These are phyloP conservation scores for Corchorus capsularis DNA, from an alignment of 345 rosid genomes.

Conservation along the genomic window DNA sequence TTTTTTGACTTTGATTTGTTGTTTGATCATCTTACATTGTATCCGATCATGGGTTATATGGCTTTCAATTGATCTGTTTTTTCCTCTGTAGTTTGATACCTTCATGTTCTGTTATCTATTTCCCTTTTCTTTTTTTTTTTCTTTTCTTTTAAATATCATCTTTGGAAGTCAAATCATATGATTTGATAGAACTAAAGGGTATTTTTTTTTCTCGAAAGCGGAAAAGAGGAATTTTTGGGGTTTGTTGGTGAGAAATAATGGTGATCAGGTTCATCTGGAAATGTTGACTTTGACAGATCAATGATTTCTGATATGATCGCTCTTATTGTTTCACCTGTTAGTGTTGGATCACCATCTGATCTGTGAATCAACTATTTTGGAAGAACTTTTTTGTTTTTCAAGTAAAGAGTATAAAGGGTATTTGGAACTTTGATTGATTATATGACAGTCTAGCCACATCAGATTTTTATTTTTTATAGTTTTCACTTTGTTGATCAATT, in stretches of 20 bases:
- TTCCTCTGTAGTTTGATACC: not conserved
- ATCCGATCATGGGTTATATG: constrained; percentile 6
- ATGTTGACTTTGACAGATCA: not conserved
- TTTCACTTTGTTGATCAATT: not conserved
- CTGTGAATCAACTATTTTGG: not conserved
- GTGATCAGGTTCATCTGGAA: constrained; percentile 9
- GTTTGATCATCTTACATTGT: not conserved
- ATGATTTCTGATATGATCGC: constrained; percentile 2
- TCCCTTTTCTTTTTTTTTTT: not conserved
- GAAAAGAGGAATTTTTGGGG: not conserved
- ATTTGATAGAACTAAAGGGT: not conserved
- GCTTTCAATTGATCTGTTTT: constrained; percentile 18
- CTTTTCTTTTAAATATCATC: not conserved
- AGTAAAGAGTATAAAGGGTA: not conserved
- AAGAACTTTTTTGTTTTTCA: not conserved
- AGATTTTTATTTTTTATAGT: not conserved
- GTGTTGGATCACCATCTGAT: constrained; percentile 11
- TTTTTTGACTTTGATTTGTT: constrained; percentile 11
- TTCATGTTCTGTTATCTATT: constrained; percentile 6
- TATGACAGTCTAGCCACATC: not conserved
- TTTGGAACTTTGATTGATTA: not conserved
- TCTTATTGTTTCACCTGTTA: not conserved
- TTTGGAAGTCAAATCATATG: not conserved
- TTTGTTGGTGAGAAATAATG: not conserved
- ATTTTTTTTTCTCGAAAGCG: not conserved